Conservation (phyloP, 306 rosid species). For the Morella rubra region DNA sequence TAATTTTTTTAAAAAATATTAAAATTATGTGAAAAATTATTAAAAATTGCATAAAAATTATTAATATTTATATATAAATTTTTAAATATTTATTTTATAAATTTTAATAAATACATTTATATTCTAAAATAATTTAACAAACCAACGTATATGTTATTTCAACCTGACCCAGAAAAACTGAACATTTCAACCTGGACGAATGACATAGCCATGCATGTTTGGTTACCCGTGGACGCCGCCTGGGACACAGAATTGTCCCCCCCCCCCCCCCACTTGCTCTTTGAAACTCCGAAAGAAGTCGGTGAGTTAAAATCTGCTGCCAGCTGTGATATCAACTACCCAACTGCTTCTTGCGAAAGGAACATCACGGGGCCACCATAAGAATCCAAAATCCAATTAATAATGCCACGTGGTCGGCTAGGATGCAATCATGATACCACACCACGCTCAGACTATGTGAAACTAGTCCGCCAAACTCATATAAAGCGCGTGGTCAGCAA, state of each 20-base stretch:
- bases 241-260: neutral
- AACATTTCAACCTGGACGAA: too few relatives aligned
- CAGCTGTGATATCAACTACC: slow-evolving; percentile 64
- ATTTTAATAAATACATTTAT: too few relatives aligned
- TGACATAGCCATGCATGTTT: too few relatives aligned
- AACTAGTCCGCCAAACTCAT: neutral
- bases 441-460: neutral
- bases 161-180: too few relatives aligned
- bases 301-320: slow-evolving; percentile 46
- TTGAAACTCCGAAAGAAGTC: slow-evolving; percentile 29
- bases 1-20: too few relatives aligned
- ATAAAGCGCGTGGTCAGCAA: slow-evolving; percentile 2
- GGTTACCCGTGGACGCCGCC: too few relatives aligned
- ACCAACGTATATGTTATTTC: too few relatives aligned
- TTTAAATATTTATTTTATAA: too few relatives aligned
- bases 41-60: too few relatives aligned
- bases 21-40: too few relatives aligned
- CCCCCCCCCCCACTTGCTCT: neutral
- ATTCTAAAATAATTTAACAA: too few relatives aligned
- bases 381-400: slow-evolving; percentile 17
- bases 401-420: slow-evolving; percentile 44
- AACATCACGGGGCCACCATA: slow-evolving; percentile 18
- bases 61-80: too few relatives aligned
- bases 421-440: neutral
- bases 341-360: slow-evolving; percentile 53